Base-by-base conservation (phyloP, 345 rosid species). In the Pistacia atlantica region DNA sequence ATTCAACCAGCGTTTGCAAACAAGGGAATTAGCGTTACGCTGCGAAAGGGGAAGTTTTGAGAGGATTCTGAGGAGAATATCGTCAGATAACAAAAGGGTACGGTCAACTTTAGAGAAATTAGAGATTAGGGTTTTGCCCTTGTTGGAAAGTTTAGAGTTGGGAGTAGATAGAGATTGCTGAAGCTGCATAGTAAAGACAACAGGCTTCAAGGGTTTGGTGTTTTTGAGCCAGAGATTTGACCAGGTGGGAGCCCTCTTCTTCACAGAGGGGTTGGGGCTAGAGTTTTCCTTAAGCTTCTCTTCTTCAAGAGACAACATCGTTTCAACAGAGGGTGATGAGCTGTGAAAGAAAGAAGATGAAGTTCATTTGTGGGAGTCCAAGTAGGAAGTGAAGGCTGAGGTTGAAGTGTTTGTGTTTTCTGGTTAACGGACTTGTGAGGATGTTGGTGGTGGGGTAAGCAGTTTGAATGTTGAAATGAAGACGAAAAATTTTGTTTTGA, bases 1-100 rank as follows among this genome's bases (percentile, higher is more conserved):
- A 71, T 79, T 79, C 14, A 86, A 68, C 99, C 99, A 96, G 69
- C 99, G 90, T 79, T 90, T 93, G 81, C 99, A 92, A n/a, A 91
- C 97, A 35, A 90, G 87, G 51, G 87, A 91, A 55, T 86, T 93
- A 55, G 77, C 67, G 70, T 79, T 78, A 35, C 86, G 81, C 71
- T 89, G 96, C 17, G 93, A 87, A 62, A 45, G 52, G 2, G 97
- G 93, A 64, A 91, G 81, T 28, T 72, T 89, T 5, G 85, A 78
- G 82, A 92, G 86, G 81, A 96, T 82, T 72, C 80, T 70, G 80
- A 93, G 89, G 78, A 96, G 93, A 56, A 88, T 82, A 48, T 87
- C 93, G 84, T 93, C 98, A 57, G 93, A 77, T 37, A 96, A 82
- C 67, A 89, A 83, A 65, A 89, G 93, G 20, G 98, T 96, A 1